Evolutionary conservation across 331 rosid genomes (phyloP).

Genomic region (Malus hybrid): DNA sequence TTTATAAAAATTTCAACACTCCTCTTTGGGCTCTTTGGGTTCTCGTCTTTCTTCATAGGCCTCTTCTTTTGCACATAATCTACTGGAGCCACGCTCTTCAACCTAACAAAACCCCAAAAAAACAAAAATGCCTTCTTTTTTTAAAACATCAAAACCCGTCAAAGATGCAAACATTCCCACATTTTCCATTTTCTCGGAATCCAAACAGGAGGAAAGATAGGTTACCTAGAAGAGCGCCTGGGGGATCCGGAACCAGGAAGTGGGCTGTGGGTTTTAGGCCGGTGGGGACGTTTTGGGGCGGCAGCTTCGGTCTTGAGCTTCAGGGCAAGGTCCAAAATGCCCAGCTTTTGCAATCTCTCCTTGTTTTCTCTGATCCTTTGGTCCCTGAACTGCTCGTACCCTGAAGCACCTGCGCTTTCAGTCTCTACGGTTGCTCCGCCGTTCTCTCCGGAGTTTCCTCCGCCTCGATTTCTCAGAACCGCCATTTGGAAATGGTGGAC

Average conservation of each 20-base stretch:
- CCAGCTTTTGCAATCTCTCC: constrained; percentile 58
- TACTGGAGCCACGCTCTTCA: constrained; percentile 43
- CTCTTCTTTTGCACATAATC: constrained; percentile 21
- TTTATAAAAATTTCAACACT: constrained; percentile 27
- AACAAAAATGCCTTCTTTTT: too few species aligned
- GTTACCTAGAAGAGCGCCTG: constrained; percentile 49
- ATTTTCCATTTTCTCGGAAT: neutral
- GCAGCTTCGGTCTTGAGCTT: constrained; percentile 28
- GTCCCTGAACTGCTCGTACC: constrained; percentile 47
- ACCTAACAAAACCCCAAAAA: constrained; percentile 32
- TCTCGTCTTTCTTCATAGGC: neutral
- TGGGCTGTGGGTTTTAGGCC: neutral
- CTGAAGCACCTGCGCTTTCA: neutral
- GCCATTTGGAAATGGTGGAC: constrained; percentile 8
- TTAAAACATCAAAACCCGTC: neutral
- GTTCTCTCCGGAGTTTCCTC: neutral
- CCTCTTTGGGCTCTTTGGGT: neutral
- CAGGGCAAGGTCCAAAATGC: constrained; percentile 45
- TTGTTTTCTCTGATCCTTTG: constrained; percentile 58
- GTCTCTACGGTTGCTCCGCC: neutral
- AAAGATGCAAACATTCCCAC: neutral
- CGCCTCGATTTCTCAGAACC: constrained; percentile 8
- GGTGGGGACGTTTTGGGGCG: constrained; percentile 9
- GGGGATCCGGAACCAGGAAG: constrained; percentile 6
- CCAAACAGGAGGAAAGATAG: neutral